Conservation (phyloP, 73 alveolate genomes). For the Paraurostyla sp. region DNA sequence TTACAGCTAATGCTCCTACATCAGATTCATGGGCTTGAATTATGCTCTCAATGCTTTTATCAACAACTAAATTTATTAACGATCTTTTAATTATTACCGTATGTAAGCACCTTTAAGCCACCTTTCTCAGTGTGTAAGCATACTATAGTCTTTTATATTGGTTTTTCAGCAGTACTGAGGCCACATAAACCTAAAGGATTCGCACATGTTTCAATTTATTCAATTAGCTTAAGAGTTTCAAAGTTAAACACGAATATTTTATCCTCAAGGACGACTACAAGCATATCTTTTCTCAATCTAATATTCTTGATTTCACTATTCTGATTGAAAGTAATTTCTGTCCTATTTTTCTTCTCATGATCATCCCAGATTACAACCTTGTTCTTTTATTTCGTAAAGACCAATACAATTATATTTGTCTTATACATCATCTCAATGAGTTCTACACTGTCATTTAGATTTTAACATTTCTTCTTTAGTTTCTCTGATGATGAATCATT, state of each 20-base stretch:
- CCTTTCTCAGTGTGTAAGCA: slow-evolving; percentile 71
- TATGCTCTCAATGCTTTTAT: slow-evolving; percentile 64
- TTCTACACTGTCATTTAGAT: slow-evolving; percentile 77
- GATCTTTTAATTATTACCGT: not conserved
- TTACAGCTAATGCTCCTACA: slow-evolving; percentile 80
- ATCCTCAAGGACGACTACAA: slow-evolving; percentile 70
- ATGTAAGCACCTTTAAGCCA: slow-evolving; percentile 61
- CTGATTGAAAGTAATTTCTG: slow-evolving; percentile 78
- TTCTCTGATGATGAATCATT: slow-evolving; percentile 64
- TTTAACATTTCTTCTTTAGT: slow-evolving; percentile 58
- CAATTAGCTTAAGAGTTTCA: slow-evolving; percentile 68
- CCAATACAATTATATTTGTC: slow-evolving; percentile 86
- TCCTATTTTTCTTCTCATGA: slow-evolving; percentile 85
- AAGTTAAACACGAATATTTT: slow-evolving; percentile 67
- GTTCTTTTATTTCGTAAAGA: slow-evolving; percentile 75
- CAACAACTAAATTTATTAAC: slow-evolving; percentile 31
- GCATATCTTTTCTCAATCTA: slow-evolving; percentile 83
- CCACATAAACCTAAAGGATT: slow-evolving; percentile 73
- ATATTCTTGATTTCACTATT: slow-evolving; percentile 76
- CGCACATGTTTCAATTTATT: slow-evolving; percentile 63
- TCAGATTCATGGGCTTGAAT: slow-evolving; percentile 84
- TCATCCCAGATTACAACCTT: slow-evolving; percentile 94
- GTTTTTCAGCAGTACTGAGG: slow-evolving; percentile 66
- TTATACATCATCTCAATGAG: slow-evolving; percentile 88
- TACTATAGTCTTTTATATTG: slow-evolving; percentile 58